Percentiles rank a stretch among this genome's conserved stretches.
These are phyloP conservation scores for Penicillium sp. DNA, from an alignment of 2,329 filamentous ascomycete genomes.

Conservation along the genomic window DNA sequence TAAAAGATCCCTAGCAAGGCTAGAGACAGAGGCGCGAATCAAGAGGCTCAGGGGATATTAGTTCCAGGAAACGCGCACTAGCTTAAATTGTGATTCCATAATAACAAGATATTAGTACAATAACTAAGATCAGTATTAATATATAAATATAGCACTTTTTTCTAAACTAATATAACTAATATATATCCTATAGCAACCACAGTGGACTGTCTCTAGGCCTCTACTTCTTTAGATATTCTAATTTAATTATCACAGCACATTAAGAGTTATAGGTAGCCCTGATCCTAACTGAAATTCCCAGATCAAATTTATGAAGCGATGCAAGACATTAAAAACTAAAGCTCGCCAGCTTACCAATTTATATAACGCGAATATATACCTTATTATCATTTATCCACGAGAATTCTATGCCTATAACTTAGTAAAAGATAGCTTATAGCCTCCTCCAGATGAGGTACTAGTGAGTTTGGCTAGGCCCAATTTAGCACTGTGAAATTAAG, in stretches of 20 bases:
- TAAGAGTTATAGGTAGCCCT: background rate
- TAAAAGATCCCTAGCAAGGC: background rate
- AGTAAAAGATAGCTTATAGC: background rate
- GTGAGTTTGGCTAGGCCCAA: background rate
- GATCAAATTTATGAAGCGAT: background rate
- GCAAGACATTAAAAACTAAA: constrained; percentile 1
- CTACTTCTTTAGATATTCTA: background rate
- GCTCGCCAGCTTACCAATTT: constrained; percentile 1
- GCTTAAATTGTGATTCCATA: background rate
- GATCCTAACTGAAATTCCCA: background rate
- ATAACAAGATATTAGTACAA: background rate
- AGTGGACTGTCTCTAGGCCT: background rate
- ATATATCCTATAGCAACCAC: too few species aligned
- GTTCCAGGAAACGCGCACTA: background rate
- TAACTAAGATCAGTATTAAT: background rate
- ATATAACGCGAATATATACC: background rate
- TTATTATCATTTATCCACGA: background rate
- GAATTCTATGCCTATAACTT: constrained; percentile 1
- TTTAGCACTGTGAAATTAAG: background rate
- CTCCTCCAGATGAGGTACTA: background rate
- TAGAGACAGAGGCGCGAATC: constrained; percentile 8
- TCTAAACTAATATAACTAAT: background rate
- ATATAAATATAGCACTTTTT: background rate
- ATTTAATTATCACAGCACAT: background rate
- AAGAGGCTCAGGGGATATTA: background rate